A percentile compares a stretch with the other conserved stretches of the same genome.
Evolutionary conservation across 2,329 filamentous ascomycete species (phyloP).

Genomic region (Sclerotinia subarctica): DNA sequence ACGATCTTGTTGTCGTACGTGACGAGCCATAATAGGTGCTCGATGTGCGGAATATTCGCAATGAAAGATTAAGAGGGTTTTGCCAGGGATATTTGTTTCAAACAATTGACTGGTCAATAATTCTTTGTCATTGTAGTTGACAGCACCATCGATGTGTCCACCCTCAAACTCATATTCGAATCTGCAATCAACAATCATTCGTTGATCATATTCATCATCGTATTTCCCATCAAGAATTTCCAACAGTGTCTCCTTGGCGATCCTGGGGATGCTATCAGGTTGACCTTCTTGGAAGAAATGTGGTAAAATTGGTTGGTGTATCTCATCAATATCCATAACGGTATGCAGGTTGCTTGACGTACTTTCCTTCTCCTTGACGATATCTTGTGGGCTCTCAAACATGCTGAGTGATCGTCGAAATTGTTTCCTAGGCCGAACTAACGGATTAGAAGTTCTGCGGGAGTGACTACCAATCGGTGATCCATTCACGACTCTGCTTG

Average conservation of each 20-base stretch:
- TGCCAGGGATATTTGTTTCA: constrained; percentile 58
- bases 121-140: constrained; percentile 98
- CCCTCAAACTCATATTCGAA: constrained; percentile 99
- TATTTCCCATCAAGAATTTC: constrained; percentile 86
- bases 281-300: constrained; percentile 79
- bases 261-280: constrained; percentile 83
- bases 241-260: constrained; percentile 75
- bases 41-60: constrained; percentile 98
- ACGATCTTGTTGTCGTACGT: constrained; percentile 85
- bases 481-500: constrained; percentile 56
- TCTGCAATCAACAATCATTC: constrained; percentile 89
- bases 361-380: constrained; percentile 71
- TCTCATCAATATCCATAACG: constrained; percentile 80
- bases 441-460: constrained; percentile 69
- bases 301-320: constrained; percentile 70
- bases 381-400: constrained; percentile 89
- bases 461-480: constrained; percentile 71
- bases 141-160: constrained; percentile 86
- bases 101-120: constrained; percentile 78
- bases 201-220: constrained; percentile 70
- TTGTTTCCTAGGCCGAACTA: constrained; percentile 77
- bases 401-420: constrained; percentile 93
- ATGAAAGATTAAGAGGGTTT: constrained; percentile 85
- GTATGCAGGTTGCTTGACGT: constrained; percentile 61
- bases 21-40: constrained; percentile 92